Base-by-base conservation (phyloP, 2,329 filamentous ascomycete species). In the Calonectria henricotiae region DNA sequence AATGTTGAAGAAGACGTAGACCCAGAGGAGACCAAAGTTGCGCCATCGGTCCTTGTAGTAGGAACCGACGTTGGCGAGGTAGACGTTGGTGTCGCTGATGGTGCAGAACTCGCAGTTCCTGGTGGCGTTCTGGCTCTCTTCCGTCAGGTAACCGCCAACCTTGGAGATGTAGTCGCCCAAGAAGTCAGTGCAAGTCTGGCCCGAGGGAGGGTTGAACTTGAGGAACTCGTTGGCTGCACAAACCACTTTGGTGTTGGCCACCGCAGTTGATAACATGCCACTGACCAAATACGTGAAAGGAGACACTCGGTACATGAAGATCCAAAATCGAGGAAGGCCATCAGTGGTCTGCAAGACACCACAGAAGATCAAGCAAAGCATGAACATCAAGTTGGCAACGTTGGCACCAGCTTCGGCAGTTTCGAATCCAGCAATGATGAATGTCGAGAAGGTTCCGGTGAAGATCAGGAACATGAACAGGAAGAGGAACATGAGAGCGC, bases 201-300 rank as follows among this genome's bases (percentile, higher is more conserved):
- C 86, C 2, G 81, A 72, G 0, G 88, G 86, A 0, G 94, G 91
- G 23, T 88, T 80, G 78, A 98, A 91, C 11, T 83, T 79, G 17
- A 94, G 84, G 69, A 89, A 86, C 80, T 98, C 95, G 79, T 93
- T 93, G 23, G 79, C 74, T 0, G 93, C 89, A 81, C 95, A 98
- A 0, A 79, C 74, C 47, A 96, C 90, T 0, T 82, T 64, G 0
- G 89, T 89, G 78, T 92, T 91, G 51, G 93, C 92, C 9, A 98
- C 85, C 8, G 89, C 93, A 1, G 89, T 89, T 0, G 91, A 88
- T 3, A 96, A 82, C 85, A 97, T 91, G 41, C 91, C 93, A 32
- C 88, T 88, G 37, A 96, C 90, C 30, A 96, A 83, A 80, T 97
- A 98, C 0, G 93, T 95, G 76, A 98, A 93, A 0, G 95, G 94